Percentiles rank a stretch among this genome's conserved stretches.
These are phyloP conservation scores for Delitschia confertaspora DNA, from an alignment of 495 filamentous ascomycete genomes.

Conservation along the genomic window DNA sequence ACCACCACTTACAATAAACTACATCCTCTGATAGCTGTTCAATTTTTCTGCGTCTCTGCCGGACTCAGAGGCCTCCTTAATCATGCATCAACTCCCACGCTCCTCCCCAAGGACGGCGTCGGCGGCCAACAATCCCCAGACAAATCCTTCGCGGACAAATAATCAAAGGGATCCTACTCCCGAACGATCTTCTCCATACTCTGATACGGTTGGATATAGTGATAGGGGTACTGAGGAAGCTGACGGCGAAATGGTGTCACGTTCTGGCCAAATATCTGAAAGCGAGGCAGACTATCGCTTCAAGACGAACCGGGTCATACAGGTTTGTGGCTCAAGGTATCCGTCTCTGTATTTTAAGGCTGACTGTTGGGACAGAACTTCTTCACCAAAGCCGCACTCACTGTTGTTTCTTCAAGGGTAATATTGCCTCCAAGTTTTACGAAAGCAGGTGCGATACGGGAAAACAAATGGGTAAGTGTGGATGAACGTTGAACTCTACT, in stretches of 20 bases:
- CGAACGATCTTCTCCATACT: constrained; percentile 21
- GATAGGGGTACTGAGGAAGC: constrained; percentile 18
- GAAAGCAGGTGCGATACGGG: constrained; percentile 54
- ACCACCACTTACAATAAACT: not conserved
- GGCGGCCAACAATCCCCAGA: constrained; percentile 28
- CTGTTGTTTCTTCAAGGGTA: constrained; percentile 72
- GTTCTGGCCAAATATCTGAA: constrained; percentile 19
- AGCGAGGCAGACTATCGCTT: constrained; percentile 21
- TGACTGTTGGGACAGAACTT: constrained; percentile 59
- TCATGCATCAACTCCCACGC: constrained; percentile 25
- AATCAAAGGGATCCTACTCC: constrained; percentile 24
- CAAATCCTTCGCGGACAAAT: constrained; percentile 28
- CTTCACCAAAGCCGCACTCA: constrained; percentile 76
- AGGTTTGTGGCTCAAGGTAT: constrained; percentile 45
- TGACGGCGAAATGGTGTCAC: constrained; percentile 24
- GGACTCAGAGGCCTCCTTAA: constrained; percentile 6
- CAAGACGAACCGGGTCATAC: constrained; percentile 83
- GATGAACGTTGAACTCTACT: no score
- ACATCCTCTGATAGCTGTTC: no score
- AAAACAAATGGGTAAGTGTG: constrained; percentile 89
- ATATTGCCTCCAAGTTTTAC: constrained; percentile 54
- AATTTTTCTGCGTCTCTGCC: not conserved
- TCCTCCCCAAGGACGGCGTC: constrained; percentile 23
- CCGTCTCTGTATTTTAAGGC: no score
- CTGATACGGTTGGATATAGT: constrained; percentile 15